phyloP scores from a whole-genome alignment of 495 filamentous ascomycete species.

The Penicillium psychrofluorescens region DNA sequence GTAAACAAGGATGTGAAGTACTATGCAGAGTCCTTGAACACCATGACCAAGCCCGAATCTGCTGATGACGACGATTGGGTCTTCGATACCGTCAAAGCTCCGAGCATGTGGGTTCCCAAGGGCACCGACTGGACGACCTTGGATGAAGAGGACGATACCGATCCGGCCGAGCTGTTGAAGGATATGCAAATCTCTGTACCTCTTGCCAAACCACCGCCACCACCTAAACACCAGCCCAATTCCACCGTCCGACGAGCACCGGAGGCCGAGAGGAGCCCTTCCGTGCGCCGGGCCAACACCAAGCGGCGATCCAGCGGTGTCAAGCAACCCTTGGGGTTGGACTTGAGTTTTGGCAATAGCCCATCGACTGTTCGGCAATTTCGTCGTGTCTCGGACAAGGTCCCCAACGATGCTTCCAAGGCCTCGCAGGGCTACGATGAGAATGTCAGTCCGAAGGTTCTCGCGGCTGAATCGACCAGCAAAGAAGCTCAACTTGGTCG shows the following conservation, averaged over 20 bases:
- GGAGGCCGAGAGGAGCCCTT: conserved; percentile 36
- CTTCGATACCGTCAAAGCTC: conserved; percentile 89
- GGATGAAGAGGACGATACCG: conserved; percentile 26
- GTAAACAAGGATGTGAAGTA: conserved; percentile 59
- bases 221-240: conserved; percentile 34
- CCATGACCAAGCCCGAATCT: conserved; percentile 43
- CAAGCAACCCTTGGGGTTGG: conserved; percentile 72
- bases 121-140: conserved; percentile 25
- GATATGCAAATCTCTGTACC: conserved; percentile 27
- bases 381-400: conserved; percentile 73
- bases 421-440: conserved; percentile 33
- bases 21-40: conserved; percentile 85
- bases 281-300: conserved; percentile 33
- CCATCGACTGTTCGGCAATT: conserved; percentile 86
- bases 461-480: conserved; percentile 35
- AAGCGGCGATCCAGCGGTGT: conserved; percentile 49
- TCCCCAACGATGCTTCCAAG: conserved; percentile 28
- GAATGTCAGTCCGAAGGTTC: conserved; percentile 33
- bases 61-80: conserved; percentile 85
- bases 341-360: conserved; percentile 85
- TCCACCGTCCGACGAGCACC: conserved; percentile 50
- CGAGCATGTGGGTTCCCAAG: conserved; percentile 38
- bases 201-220: conserved; percentile 15
- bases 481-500: conserved; percentile 78
- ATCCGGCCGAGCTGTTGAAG: conserved; percentile 33